Evolutionary conservation across 306 rosid species (phyloP), one percentile per base, ranked within the genome.

Genomic region (Rosa chinensis): DNA sequence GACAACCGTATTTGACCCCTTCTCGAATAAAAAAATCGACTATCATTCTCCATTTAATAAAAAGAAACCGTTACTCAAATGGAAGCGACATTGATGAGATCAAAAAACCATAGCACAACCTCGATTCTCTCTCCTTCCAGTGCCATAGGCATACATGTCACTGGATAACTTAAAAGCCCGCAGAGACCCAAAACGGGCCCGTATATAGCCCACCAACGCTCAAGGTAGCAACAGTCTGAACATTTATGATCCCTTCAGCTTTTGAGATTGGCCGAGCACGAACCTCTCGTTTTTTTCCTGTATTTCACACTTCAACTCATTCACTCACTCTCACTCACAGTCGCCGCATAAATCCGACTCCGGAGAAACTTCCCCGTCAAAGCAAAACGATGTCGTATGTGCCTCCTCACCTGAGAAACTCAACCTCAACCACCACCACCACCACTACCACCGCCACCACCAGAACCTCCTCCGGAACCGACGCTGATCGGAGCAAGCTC

Each of bases 331-430:
- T 12, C 43, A 13, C 20, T 21, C 66, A 3, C 6, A 64, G 32
- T 75, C 71, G 78, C 53, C 59, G 59, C 70, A 17, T 52, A 45
- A 45, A 62, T 76, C 75, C 62, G 28, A 55, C 73, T 39, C 13
- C 14, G 18, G 18, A 35, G 42, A 80, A 67, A 17, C 42, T 32
- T 62, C 63, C 23, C 16, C 79, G 52, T 53, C 43, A 37, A 21
- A 44, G 62, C 62, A 28, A 20, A 87, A 88, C 93, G 87, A 92
- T 92, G 97, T 90, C 97, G 87, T 92, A 92, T 62, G 93, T 90
- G 28, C 97, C 97, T 75, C 97, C 97, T 6, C 97, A 88, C 86
- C 88, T 89, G 47, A 86, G 97, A 64, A 85, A 82, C 87, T 83
- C 89, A 1, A 72, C 63, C 84, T 79, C 93, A 64, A 82, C 89